These are phyloP conservation scores for Datura wrightii DNA, from an alignment of 257 asterid genomes.

Conservation along the genomic window DNA sequence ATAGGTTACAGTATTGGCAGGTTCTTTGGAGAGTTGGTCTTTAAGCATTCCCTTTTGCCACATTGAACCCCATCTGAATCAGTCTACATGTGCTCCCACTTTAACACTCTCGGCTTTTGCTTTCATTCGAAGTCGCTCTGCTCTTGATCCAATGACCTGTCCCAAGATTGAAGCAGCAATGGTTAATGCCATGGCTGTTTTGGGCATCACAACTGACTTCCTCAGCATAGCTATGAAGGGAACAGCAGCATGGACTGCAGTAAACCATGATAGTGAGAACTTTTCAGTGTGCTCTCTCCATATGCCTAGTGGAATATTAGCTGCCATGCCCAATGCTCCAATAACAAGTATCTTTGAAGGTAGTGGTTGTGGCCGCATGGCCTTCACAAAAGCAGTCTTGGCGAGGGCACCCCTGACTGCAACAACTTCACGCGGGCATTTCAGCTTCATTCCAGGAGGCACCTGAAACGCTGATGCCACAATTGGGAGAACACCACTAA, in stretches of 20 bases:
- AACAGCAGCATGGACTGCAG: constrained; percentile 81
- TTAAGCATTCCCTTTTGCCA: constrained; percentile 42
- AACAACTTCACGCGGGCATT: constrained; percentile 70
- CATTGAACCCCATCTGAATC: constrained; percentile 43
- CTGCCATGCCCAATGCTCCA: constrained; percentile 70
- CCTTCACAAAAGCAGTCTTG: constrained; percentile 67
- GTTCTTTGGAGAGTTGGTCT: constrained; percentile 47
- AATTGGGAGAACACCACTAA: constrained; percentile 62
- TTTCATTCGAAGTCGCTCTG: constrained; percentile 69
- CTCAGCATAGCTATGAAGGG: constrained; percentile 87
- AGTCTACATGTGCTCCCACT: constrained; percentile 37
- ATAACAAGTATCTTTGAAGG: constrained; percentile 68
- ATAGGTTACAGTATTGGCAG: constrained; percentile 32
- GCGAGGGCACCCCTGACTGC: constrained; percentile 88
- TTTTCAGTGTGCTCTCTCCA: constrained; percentile 80
- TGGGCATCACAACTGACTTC: constrained; percentile 79
- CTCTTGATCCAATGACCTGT: constrained; percentile 78
- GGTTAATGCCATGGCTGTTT: constrained; percentile 75
- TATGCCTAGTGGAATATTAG: constrained; percentile 71
- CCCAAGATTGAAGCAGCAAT: constrained; percentile 77
- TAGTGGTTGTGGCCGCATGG: constrained; percentile 70
- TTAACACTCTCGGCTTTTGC: constrained; percentile 53
- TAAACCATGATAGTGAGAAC: constrained; percentile 73
- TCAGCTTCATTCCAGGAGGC: constrained; percentile 65
- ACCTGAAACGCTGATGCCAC: constrained; percentile 62